These are phyloP conservation scores for Pholiota microspora DNA, from an alignment of 768 basidiomycete genomes.

Conservation along the genomic window DNA sequence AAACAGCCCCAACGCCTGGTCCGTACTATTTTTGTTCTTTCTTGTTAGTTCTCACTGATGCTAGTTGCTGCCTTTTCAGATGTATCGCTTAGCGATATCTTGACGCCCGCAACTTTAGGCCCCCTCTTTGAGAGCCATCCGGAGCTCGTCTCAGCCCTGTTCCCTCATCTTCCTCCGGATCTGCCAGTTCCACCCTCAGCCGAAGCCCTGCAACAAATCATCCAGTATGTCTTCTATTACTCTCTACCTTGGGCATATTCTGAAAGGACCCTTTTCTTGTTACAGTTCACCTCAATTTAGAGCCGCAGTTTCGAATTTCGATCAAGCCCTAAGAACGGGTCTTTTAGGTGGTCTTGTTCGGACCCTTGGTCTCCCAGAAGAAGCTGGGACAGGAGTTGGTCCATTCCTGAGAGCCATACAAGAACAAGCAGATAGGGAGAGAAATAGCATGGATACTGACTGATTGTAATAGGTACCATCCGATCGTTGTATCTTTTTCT, in stretches of 20 bases:
- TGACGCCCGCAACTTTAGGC: constrained; percentile 69
- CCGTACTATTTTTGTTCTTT: neutral
- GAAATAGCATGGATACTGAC: constrained; percentile 71
- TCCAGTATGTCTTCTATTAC: constrained; percentile 39
- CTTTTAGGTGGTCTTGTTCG: constrained; percentile 73
- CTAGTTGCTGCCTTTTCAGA: constrained; percentile 33
- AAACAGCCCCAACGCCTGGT: constrained; percentile 33
- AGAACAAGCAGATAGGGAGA: constrained; percentile 64
- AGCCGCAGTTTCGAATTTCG: constrained; percentile 73
- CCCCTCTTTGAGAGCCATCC: constrained; percentile 73
- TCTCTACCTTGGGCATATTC: neutral
- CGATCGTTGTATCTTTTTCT: neutral
- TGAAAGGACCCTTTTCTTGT: neutral
- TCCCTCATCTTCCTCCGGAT: constrained; percentile 82
- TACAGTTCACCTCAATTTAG: constrained; percentile 78
- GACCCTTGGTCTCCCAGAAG: constrained; percentile 79
- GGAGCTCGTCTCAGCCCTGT: constrained; percentile 63
- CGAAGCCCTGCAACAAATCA: constrained; percentile 70
- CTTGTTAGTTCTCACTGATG: neutral
- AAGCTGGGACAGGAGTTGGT: constrained; percentile 74
- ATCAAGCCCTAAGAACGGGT: constrained; percentile 83
- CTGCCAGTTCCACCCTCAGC: constrained; percentile 66
- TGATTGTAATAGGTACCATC: constrained; percentile 5
- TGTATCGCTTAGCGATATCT: constrained; percentile 68
- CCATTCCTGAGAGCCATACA: constrained; percentile 81